These are phyloP conservation scores for Chionographis japonica DNA, from an alignment of 106 monocot species.

Conservation along the genomic window DNA sequence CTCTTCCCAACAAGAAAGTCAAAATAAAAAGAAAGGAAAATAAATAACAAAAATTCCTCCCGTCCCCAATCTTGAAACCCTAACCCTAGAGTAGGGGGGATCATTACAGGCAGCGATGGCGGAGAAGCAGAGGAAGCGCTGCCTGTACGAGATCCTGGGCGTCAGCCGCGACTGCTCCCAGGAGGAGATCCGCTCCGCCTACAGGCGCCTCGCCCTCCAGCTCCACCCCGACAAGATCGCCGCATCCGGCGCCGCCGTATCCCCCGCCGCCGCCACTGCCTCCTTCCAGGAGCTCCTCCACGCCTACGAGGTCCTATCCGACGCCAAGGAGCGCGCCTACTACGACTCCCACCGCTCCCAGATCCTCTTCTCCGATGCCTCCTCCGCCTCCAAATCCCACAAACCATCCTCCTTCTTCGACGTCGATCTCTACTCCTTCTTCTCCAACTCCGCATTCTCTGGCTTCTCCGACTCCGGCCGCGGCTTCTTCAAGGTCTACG, in stretches of 20 bases:
- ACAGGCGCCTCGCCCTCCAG: constrained; percentile 79
- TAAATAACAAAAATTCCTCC: neutral
- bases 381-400: constrained; percentile 13
- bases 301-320: constrained; percentile 95
- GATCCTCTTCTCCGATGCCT: constrained; percentile 79
- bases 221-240: constrained; percentile 96
- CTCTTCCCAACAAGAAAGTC: no score
- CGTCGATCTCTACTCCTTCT: constrained; percentile 66
- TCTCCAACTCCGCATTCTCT: constrained; percentile 72
- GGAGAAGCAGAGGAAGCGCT: constrained; percentile 46
- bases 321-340: constrained; percentile 71
- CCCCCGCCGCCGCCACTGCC: constrained; percentile 49
- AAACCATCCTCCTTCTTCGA: constrained; percentile 28
- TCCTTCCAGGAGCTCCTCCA: constrained; percentile 92
- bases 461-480: constrained; percentile 65
- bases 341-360: constrained; percentile 97
- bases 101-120: constrained; percentile 5
- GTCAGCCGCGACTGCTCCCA: constrained; percentile 55
- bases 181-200: constrained; percentile 78
- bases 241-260: constrained; percentile 18
- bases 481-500: constrained; percentile 96
- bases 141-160: constrained; percentile 88
- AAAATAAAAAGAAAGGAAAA: no score
- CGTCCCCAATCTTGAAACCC: neutral
- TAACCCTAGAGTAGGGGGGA: constrained; percentile 12